These are phyloP conservation scores for Citrus australasica DNA, from an alignment of 345 rosid genomes.

Conservation along the genomic window DNA sequence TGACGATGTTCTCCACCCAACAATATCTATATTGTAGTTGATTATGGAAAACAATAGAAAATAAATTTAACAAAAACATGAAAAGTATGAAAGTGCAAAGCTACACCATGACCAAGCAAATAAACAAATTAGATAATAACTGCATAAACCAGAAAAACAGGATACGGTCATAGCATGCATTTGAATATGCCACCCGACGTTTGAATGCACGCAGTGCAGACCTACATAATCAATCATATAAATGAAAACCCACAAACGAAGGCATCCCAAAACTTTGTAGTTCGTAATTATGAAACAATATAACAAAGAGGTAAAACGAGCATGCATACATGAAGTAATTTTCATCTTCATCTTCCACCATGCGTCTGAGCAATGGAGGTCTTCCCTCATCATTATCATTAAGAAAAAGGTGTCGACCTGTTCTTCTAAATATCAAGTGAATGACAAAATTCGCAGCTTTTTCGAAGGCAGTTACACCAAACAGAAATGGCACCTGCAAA, in stretches of 20 bases:
- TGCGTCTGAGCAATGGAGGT: conserved; percentile 75
- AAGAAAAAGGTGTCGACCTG: conserved; percentile 93
- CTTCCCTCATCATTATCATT: conserved; percentile 78
- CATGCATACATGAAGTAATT: conserved; percentile 62
- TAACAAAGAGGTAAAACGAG: background rate
- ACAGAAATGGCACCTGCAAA: conserved; percentile 93
- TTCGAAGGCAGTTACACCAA: conserved; percentile 88
- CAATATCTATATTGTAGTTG: conserved; percentile 54
- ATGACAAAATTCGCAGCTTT: conserved; percentile 76
- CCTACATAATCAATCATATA: conserved; percentile 45
- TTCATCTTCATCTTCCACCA: conserved; percentile 67
- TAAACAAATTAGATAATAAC: conserved; percentile 3
- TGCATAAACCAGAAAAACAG: conserved; percentile 21
- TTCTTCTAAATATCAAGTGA: conserved; percentile 92
- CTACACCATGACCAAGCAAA: background rate
- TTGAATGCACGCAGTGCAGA: conserved; percentile 75
- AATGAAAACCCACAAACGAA: conserved; percentile 2
- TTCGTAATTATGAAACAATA: background rate
- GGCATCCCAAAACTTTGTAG: conserved; percentile 1
- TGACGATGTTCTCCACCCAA: conserved; percentile 98
- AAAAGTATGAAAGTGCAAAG: background rate
- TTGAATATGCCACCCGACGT: conserved; percentile 88
- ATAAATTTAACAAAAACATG: conserved; percentile 8
- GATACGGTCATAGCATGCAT: conserved; percentile 92
- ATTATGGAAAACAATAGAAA: conserved; percentile 39